phyloP scores from a whole-genome alignment of 208 protist genomes.

The Leishmania guyanensis region DNA sequence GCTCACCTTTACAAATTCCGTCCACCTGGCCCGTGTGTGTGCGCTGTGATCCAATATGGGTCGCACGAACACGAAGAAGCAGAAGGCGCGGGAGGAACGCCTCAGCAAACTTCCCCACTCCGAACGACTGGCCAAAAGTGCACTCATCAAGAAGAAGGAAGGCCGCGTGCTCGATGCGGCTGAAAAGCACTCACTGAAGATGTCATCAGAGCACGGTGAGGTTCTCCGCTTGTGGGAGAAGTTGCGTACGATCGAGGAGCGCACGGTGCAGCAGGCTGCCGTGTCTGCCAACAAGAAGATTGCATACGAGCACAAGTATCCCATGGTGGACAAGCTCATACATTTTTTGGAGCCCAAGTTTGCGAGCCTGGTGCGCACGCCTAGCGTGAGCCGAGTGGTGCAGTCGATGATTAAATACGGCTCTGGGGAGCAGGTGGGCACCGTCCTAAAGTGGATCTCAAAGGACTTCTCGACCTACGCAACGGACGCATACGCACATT shows the following conservation, averaged over 20 bases:
- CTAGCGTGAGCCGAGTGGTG: constrained; percentile 78
- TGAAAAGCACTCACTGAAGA: constrained; percentile 91
- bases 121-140: constrained; percentile 75
- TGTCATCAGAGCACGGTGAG: constrained; percentile 87
- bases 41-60: constrained; percentile 53
- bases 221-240: constrained; percentile 88
- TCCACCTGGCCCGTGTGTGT: not conserved
- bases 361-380: constrained; percentile 64
- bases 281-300: constrained; percentile 39
- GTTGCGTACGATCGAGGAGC: constrained; percentile 55
- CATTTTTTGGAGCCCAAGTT: constrained; percentile 84
- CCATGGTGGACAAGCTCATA: constrained; percentile 83
- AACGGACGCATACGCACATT: constrained; percentile 87
- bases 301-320: constrained; percentile 88
- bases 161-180: constrained; percentile 78
- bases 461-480: constrained; percentile 61
- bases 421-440: constrained; percentile 64
- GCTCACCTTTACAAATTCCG: not conserved
- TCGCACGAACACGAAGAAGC: constrained; percentile 77
- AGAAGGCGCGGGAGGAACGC: constrained; percentile 66
- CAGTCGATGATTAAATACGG: constrained; percentile 94
- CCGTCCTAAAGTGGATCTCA: constrained; percentile 58
- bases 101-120: constrained; percentile 72
- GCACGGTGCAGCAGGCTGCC: constrained; percentile 14
- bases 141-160: constrained; percentile 90